Evolutionary conservation across 179 eudicot genomes (phyloP).

Genomic region (Monotropa hypopitys): DNA sequence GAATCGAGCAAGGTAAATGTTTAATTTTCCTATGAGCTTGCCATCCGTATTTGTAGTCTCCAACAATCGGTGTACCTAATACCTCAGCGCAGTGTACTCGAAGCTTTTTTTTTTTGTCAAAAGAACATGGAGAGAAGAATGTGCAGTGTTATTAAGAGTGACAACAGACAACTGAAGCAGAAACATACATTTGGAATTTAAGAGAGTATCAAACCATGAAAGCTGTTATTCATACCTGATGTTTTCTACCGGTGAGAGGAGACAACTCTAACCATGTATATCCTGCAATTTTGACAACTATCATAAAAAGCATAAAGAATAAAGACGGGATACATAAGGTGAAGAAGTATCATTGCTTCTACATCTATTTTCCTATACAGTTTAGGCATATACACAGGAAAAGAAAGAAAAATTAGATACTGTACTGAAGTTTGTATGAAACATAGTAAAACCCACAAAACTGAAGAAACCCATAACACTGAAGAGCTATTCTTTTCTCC

Average conservation of each 20-base stretch:
- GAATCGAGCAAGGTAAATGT: constrained; percentile 16
- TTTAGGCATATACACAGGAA: background rate
- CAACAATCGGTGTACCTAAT: constrained; percentile 83
- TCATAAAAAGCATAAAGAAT: background rate
- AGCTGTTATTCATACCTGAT: constrained; percentile 47
- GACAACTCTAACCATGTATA: constrained; percentile 77
- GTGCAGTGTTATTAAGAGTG: background rate
- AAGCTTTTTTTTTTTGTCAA: constrained; percentile 28
- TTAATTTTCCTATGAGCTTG: constrained; percentile 66
- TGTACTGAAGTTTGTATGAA: background rate
- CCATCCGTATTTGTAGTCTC: constrained; percentile 96
- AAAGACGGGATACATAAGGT: background rate
- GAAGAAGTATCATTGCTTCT: background rate
- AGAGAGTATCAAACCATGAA: background rate
- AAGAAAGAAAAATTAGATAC: background rate
- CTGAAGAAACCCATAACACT: background rate
- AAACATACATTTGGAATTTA: background rate
- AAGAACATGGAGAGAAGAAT: background rate
- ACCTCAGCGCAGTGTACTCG: constrained; percentile 97
- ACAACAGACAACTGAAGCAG: background rate
- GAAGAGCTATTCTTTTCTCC: background rate
- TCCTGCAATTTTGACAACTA: constrained; percentile 38
- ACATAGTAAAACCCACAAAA: background rate
- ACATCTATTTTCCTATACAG: background rate
- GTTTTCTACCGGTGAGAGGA: constrained; percentile 90